Evolutionary conservation across 805 yeast genomes (phyloP).

Genomic region (Wickerhamomyces hampshirensis): DNA sequence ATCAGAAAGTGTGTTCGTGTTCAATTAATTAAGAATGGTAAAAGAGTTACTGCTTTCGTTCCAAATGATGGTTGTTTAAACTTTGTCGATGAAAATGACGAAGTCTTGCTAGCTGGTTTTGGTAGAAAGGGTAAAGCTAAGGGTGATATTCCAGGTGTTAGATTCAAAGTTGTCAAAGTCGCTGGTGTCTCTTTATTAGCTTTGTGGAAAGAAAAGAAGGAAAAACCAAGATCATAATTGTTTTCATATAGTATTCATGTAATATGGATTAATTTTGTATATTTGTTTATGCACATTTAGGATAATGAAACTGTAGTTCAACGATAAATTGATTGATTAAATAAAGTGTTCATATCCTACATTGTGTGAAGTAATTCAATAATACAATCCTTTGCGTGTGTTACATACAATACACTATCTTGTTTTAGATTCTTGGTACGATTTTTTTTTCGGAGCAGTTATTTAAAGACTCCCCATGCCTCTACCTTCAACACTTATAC

Average conservation of each 20-base stretch:
- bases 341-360: too few species aligned
- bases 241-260: slow-evolving; percentile 5
- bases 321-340: too few species aligned
- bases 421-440: too few species aligned
- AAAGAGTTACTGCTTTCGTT: slow-evolving; percentile 99
- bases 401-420: too few species aligned
- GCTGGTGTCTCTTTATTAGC: slow-evolving; percentile 99
- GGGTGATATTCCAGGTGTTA: slow-evolving; percentile 99
- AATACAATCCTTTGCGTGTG: too few species aligned
- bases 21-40: slow-evolving; percentile 99
- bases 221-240: slow-evolving; percentile 97
- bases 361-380: too few species aligned
- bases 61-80: slow-evolving; percentile 99
- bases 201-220: slow-evolving; percentile 99
- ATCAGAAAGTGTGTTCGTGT: slow-evolving; percentile 99
- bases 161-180: slow-evolving; percentile 99
- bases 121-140: slow-evolving; percentile 99
- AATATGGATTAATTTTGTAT: slow-evolving; percentile 19
- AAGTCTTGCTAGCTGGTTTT: slow-evolving; percentile 99
- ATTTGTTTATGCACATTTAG: slow-evolving; percentile 26
- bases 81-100: slow-evolving; percentile 99
- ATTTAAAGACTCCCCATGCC: slow-evolving; percentile 4
- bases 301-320: slow-evolving; percentile 8
- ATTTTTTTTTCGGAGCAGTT: too few species aligned
- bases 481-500: slow-evolving; percentile 64